These are phyloP conservation scores for Leccinum pachyderme DNA, from an alignment of 1,284 basidiomycete species.

Conservation along the genomic window DNA sequence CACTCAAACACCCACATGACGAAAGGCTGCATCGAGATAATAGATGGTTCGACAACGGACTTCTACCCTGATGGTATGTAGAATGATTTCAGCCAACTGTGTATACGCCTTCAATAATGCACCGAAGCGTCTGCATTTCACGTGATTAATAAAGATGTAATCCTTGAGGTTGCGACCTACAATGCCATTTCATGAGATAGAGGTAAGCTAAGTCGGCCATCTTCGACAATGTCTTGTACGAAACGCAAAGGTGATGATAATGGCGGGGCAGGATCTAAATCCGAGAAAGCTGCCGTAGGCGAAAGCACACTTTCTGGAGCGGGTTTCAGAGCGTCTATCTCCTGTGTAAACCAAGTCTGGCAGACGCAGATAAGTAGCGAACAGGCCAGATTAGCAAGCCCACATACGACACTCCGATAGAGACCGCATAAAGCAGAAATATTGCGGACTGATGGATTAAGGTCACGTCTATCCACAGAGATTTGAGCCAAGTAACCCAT, in stretches of 20 bases:
- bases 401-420: constrained; percentile 82
- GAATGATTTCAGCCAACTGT: constrained; percentile 82
- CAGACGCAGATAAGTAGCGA: constrained; percentile 9
- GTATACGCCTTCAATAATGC: constrained; percentile 88
- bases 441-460: constrained; percentile 78
- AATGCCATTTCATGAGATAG: constrained; percentile 85
- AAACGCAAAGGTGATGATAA: constrained; percentile 42
- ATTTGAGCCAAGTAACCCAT: constrained; percentile 56
- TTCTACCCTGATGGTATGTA: constrained; percentile 89
- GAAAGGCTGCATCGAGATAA: constrained; percentile 78
- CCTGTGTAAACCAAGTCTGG: constrained; percentile 80
- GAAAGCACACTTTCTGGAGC: constrained; percentile 56
- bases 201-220: constrained; percentile 63
- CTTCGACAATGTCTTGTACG: constrained; percentile 27
- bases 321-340: constrained; percentile 65
- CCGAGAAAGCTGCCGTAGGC: constrained; percentile 45
- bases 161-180: constrained; percentile 46
- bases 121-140: constrained; percentile 73
- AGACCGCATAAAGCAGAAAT: constrained; percentile 78
- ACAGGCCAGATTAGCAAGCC: not conserved
- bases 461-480: constrained; percentile 58
- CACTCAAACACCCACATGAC: constrained; percentile 49
- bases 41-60: constrained; percentile 83
- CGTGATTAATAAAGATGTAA: not conserved
- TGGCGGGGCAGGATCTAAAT: constrained; percentile 48